Evolutionary conservation across 2,329 filamentous ascomycete genomes (phyloP), one percentile per base, ranked within the genome.

Genomic region (Aureobasidium sp.): DNA sequence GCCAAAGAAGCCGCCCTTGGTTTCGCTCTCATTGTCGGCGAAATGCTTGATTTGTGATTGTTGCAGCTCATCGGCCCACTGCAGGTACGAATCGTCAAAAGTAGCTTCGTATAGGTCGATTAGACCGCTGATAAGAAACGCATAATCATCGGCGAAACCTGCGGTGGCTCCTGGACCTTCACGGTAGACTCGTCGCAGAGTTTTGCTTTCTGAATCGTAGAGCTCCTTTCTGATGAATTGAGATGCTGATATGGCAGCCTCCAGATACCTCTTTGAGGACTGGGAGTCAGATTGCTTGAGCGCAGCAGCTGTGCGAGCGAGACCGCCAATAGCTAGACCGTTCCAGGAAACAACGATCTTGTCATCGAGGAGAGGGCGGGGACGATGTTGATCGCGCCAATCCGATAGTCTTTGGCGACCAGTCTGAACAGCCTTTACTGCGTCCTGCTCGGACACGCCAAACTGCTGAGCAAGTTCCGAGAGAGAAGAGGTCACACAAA

Each of bases 121-220:
- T 1, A 97, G 79, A 0, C 92, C 93, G 55, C 87, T 84, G 55
- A 92, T 89, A 44, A 97, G 74, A 73, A 93, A 96, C 2, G 93
- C 91, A 71, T 97, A 97, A 76, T 99, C 94, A 69, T 97, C 94
- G 1, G 93, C 90, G 74, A 97, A 96, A 0, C 84, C 92, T 43
- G 81, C 80, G 0, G 85, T 86, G 20, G 84, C 80, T 32, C 87
- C 86, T 9, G 84, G 80, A 1, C 84, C 83, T 64, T 87, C 84
- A 34, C 85, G 84, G 75, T 88, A 95, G 46, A 93, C 84, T 55
- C 92, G 84, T 71, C 87, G 89, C 17, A 97, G 77, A 3, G 83
- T 82, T 51, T 83, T 82, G 0, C 79, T 81, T 0, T 78, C 67
- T 9, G 79, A 72, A 65, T 93, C 85, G 80, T 90, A 97, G 1